These are phyloP conservation scores for Tritrichomonas foetus DNA, from an alignment of 208 protist species.

Conservation along the genomic window DNA sequence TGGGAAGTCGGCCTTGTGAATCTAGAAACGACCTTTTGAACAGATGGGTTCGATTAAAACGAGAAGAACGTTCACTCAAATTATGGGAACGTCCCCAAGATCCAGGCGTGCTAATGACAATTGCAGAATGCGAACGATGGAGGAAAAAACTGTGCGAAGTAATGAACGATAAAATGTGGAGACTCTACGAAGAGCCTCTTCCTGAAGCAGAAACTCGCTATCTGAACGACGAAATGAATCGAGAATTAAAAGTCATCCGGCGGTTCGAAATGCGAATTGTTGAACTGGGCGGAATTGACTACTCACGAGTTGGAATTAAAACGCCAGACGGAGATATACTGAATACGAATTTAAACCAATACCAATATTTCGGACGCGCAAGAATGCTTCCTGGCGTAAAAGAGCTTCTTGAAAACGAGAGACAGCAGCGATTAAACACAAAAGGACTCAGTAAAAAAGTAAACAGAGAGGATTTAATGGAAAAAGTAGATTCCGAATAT, in stretches of 20 bases:
- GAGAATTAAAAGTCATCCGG: background rate
- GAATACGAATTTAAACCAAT: constrained; percentile 35
- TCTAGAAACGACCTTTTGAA: background rate
- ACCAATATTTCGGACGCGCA: constrained; percentile 36
- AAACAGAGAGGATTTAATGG: constrained; percentile 14
- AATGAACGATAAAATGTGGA: background rate
- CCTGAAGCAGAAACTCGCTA: background rate
- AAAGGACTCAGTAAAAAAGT: background rate
- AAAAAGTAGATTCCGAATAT: constrained; percentile 7
- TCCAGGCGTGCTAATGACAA: background rate
- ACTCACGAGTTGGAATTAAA: background rate
- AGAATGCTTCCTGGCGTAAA: constrained; percentile 2
- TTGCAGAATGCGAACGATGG: constrained; percentile 19
- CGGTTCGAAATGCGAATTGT: background rate
- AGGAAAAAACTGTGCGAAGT: background rate
- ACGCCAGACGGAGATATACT: constrained; percentile 22
- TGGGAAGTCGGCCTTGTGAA: background rate
- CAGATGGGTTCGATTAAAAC: background rate
- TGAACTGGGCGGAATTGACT: constrained; percentile 31
- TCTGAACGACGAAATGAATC: background rate
- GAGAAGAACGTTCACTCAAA: background rate
- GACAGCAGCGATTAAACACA: background rate
- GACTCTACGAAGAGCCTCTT: background rate
- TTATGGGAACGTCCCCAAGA: background rate
- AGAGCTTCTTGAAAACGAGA: background rate